Conservation (phyloP, 2,329 filamentous ascomycete species). For the Cercospora beticola region DNA sequence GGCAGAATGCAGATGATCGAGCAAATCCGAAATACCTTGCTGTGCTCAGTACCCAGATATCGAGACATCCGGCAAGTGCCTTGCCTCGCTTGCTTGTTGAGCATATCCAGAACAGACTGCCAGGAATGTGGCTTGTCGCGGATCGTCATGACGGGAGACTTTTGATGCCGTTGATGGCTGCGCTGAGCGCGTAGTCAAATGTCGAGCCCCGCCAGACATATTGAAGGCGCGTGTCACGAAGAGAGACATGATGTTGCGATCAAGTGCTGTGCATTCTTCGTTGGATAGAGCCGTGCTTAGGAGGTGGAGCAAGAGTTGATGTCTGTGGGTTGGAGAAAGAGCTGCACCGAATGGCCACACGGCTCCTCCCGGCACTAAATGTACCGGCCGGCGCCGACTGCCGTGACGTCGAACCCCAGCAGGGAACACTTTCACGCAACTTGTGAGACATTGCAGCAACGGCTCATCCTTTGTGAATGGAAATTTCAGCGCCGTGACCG, state of each 20-base stretch:
- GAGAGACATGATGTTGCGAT: background rate
- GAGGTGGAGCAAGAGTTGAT: background rate
- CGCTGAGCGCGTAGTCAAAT: background rate
- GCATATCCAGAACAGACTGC: background rate
- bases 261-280: background rate
- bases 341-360: background rate
- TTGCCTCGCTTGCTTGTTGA: background rate
- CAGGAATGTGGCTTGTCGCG: constrained; percentile 2
- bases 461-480: background rate
- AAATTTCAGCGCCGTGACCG: background rate
- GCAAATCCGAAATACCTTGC: constrained; percentile 34
- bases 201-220: background rate
- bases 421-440: background rate
- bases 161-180: background rate
- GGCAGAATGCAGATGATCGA: constrained; percentile 35
- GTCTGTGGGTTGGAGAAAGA: background rate
- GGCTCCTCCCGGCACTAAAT: background rate
- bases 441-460: background rate
- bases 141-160: background rate
- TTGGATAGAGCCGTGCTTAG: background rate
- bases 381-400: background rate
- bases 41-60: constrained; percentile 1
- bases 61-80: background rate
- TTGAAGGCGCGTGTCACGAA: background rate
- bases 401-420: background rate